Percentiles rank a stretch among this genome's conserved stretches.
Conservation (phyloP, 2,329 filamentous ascomycete genomes). For the Pleomassaria siparia region DNA sequence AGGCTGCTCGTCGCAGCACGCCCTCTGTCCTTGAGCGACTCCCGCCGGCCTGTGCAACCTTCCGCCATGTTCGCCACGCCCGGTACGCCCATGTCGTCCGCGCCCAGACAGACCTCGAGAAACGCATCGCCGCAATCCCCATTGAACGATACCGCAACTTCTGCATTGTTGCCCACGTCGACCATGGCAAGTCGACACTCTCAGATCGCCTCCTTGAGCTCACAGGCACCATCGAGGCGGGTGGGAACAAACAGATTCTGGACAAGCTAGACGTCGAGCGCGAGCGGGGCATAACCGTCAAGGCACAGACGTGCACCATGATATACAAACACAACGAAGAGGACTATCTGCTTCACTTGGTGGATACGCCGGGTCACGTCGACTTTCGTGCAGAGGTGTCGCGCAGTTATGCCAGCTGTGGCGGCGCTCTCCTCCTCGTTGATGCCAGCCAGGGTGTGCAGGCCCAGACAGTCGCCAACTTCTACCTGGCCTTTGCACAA, state of each 20-base stretch:
- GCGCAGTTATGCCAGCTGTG: slow-evolving; percentile 92
- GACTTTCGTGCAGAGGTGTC: slow-evolving; percentile 97
- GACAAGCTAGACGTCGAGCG: slow-evolving; percentile 97
- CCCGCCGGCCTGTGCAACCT: slow-evolving; percentile 16
- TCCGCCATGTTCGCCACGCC: slow-evolving; percentile 19
- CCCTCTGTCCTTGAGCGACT: slow-evolving; percentile 31
- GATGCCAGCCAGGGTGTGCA: slow-evolving; percentile 97
- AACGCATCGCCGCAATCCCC: slow-evolving; percentile 71
- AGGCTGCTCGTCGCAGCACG: slow-evolving; percentile 26
- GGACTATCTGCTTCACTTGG: slow-evolving; percentile 91
- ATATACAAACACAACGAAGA: slow-evolving; percentile 82
- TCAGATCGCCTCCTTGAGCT: slow-evolving; percentile 90
- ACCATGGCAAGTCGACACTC: slow-evolving; percentile 97
- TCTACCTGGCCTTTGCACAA: slow-evolving; percentile 94
- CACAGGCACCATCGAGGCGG: slow-evolving; percentile 86
- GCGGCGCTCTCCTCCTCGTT: slow-evolving; percentile 86
- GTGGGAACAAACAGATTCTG: slow-evolving; percentile 89
- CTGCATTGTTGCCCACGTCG: slow-evolving; percentile 97
- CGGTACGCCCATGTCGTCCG: slow-evolving; percentile 42
- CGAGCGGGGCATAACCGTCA: slow-evolving; percentile 95
- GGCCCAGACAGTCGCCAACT: slow-evolving; percentile 97
- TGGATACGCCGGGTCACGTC: slow-evolving; percentile 96
- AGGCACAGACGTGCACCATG: slow-evolving; percentile 98
- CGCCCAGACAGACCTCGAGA: slow-evolving; percentile 57
- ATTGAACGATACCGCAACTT: slow-evolving; percentile 88